Conservation (phyloP, 768 basidiomycete species). For the Paxillus involutus region DNA sequence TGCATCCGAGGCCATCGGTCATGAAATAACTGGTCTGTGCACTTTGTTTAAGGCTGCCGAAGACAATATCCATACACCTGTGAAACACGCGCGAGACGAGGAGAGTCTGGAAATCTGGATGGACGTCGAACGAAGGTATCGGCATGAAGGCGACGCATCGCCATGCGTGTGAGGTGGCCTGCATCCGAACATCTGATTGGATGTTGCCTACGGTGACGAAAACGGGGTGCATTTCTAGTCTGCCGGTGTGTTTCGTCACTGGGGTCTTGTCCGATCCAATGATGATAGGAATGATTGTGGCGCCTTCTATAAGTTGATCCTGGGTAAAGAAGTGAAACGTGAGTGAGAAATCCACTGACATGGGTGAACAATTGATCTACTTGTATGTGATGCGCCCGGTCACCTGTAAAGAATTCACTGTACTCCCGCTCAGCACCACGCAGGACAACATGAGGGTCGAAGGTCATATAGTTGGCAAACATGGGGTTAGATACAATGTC, state of each 20-base stretch:
- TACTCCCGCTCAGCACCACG: not conserved
- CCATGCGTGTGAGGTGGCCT: conserved; percentile 6
- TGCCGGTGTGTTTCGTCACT: not conserved
- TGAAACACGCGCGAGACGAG: conserved; percentile 22
- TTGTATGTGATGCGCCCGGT: not conserved
- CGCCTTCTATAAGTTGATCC: conserved; percentile 5
- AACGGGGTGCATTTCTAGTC: too few relatives aligned
- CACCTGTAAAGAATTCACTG: not conserved
- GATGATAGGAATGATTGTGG: conserved; percentile 31
- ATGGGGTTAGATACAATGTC: conserved; percentile 22
- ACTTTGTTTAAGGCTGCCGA: conserved; percentile 26
- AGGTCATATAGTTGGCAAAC: conserved; percentile 8
- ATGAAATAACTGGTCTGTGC: conserved; percentile 25
- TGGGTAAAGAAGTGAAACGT: too few relatives aligned
- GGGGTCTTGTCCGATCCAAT: conserved; percentile 3
- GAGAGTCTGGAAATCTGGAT: not conserved
- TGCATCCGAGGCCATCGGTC: conserved; percentile 19
- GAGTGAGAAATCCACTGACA: too few relatives aligned
- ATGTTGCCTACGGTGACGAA: not conserved
- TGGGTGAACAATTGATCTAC: not conserved
- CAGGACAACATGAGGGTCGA: conserved; percentile 5
- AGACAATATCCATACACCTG: conserved; percentile 30
- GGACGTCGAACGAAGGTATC: not conserved
- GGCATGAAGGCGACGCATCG: not conserved
- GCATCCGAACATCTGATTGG: conserved; percentile 4